phyloP scores from a whole-genome alignment of 2,329 filamentous ascomycete genomes.

The Scytalidium lignicola region DNA sequence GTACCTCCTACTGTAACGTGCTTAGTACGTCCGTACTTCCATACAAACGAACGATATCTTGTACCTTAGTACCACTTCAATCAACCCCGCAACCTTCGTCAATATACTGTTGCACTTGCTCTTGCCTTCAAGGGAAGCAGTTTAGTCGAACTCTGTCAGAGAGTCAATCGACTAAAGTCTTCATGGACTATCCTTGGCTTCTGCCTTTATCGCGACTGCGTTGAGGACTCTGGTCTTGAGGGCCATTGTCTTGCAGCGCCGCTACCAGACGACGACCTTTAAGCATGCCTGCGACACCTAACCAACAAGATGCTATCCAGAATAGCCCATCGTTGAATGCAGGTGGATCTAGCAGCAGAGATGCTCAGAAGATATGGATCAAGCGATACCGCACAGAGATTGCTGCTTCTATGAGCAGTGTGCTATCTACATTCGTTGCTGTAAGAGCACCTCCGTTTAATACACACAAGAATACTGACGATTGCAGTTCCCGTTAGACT shows the following conservation, averaged over 20 bases:
- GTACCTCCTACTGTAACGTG: neutral
- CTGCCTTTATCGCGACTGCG: conserved; percentile 53
- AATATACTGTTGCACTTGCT: conserved; percentile 1
- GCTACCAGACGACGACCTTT: conserved; percentile 33
- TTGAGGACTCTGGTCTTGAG: conserved; percentile 54
- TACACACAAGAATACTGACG: conserved; percentile 8
- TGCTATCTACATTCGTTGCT: conserved; percentile 73
- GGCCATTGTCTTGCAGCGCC: conserved; percentile 39
- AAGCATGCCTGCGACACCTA: conserved; percentile 33
- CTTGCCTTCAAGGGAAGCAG: conserved; percentile 22
- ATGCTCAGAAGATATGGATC: conserved; percentile 49
- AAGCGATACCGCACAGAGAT: conserved; percentile 79
- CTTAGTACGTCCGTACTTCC: too few species aligned
- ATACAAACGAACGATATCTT: neutral
- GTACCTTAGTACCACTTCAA: conserved; percentile 4
- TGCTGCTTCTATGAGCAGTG: conserved; percentile 69
- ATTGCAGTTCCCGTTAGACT: conserved; percentile 69
- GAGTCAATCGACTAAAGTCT: conserved; percentile 27
- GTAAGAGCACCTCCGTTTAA: conserved; percentile 30
- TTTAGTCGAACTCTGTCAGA: conserved; percentile 17
- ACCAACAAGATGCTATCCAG: conserved; percentile 18
- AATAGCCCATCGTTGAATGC: conserved; percentile 8
- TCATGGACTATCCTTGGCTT: conserved; percentile 50
- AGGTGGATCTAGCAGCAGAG: conserved; percentile 7
- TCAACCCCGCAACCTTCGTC: conserved; percentile 14